Evolutionary conservation across 345 rosid genomes (phyloP), one percentile per base, ranked within the genome.

Genomic region (Hibiscus tridactylites): DNA sequence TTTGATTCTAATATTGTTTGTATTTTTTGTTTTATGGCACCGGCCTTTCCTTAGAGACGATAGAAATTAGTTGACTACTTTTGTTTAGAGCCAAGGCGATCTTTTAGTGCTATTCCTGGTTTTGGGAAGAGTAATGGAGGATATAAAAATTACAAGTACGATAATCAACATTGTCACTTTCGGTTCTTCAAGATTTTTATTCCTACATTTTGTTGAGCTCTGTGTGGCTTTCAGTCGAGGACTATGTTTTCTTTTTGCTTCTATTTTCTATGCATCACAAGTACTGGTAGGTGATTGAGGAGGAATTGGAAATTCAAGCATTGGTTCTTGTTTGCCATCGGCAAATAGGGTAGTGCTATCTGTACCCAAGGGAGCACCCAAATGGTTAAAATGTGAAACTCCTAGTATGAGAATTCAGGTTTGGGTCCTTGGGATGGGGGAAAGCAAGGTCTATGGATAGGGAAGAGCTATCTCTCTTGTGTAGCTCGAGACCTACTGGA

Each of bases 101-200:
- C 11, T 47, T 47, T 57, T 54, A 7, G 68, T 71, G 68, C 13
- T 53, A 54, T 57, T 47, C 58, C 28, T 75, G 66, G 39, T 37
- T 46, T 70, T 8, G 39, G 65, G 12, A 57, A 7, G 54, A 57
- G 58, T 50, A 17, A 9, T 31, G 59, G 11, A 35, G 29, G 66
- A 21, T 12, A 39, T 70, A 74, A 62, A 47, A 29, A n/a, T 49
- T 69, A 19, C 53, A 61, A 12, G 56, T 31, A 29, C 66, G 26
- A 35, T 70, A 70, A 13, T 42, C 28, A n/a, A 16, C 29, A 71
- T 71, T 47, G 33, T 35, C 5, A 26, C 47, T 39, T 17, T 16
- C 16, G 6, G 57, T 53, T 57, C 49, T 53, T 37, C 8, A 71
- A 37, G 39, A 58, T 26, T 29, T 39, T 21, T 39, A 35, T 53